phyloP scores from a whole-genome alignment of 2,329 filamentous ascomycete genomes.

The Diaporthe amygdali region DNA sequence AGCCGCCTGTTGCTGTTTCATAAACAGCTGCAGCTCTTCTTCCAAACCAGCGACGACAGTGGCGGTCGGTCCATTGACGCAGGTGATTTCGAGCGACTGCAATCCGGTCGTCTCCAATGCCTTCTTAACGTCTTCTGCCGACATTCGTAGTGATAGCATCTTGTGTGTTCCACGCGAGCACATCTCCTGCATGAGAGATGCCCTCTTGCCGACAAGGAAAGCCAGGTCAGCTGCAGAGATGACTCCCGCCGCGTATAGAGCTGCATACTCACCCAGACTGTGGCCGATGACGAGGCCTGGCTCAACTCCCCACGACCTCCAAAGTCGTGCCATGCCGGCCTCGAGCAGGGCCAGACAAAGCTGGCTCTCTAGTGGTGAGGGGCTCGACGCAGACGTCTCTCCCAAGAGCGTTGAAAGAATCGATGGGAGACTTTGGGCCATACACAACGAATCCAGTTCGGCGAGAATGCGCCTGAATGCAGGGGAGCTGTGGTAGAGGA shows the following conservation, averaged over 20 bases:
- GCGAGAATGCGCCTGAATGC: slow-evolving; percentile 46
- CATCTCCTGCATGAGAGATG: slow-evolving; percentile 65
- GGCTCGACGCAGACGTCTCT: slow-evolving; percentile 39
- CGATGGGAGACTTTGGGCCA: slow-evolving; percentile 56
- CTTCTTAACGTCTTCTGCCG: slow-evolving; percentile 29
- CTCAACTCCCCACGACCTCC: slow-evolving; percentile 58
- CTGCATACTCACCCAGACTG: slow-evolving; percentile 73
- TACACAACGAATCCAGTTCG: slow-evolving; percentile 58
- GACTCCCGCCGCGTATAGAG: slow-evolving; percentile 73
- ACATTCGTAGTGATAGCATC: slow-evolving; percentile 54
- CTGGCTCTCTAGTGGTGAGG: slow-evolving; percentile 57
- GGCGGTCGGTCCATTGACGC: slow-evolving; percentile 76
- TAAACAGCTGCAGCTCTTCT: slow-evolving; percentile 42
- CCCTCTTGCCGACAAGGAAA: slow-evolving; percentile 72
- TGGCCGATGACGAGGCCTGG: slow-evolving; percentile 55
- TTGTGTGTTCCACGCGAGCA: slow-evolving; percentile 71
- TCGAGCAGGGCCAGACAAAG: slow-evolving; percentile 58
- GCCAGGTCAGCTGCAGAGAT: slow-evolving; percentile 74
- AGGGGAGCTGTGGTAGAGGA: slow-evolving; percentile 39
- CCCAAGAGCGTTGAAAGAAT: slow-evolving; percentile 58
- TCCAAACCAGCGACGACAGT: slow-evolving; percentile 68
- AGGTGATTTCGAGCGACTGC: slow-evolving; percentile 63
- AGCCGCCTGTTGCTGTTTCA: slow-evolving; percentile 44
- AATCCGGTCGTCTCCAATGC: slow-evolving; percentile 31
- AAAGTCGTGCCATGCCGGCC: slow-evolving; percentile 61